Evolutionary conservation across 129 eudicot species (phyloP), one percentile per base, ranked within the genome.

Genomic region (Artemisia argyi): DNA sequence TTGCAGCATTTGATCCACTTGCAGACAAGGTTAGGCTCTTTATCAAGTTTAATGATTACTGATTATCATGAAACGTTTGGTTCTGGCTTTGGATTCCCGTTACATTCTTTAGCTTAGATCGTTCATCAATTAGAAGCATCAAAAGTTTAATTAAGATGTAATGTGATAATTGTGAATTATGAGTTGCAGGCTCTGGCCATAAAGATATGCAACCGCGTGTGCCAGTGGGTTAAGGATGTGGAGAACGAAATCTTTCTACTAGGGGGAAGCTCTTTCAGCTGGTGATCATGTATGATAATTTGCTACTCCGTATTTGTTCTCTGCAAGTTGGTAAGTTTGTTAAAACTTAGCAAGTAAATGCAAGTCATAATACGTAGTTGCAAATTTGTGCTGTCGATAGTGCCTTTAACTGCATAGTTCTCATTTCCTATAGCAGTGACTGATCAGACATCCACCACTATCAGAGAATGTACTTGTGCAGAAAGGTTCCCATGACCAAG

Each of bases 1-100:
- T 86, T 84, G 97, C 97, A 26, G 96, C 97, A 19, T 87, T 90
- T 87, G 96, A 90, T 81, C 96, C 92, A 56, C 85, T 89, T 60
- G 98, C 96, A 62, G 98, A 89, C 87, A 86, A 87, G 91, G 98
- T 91, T 68, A 61, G 90, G 14, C 51, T 17, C 15, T 32, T 30
- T 50, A 50, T 28, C 51, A 11, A 22, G 55, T 56, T 58, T 12
- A 70, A n/a, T 47, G 35, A 66, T 7, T 48, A 30, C 35, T 30
- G 35, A 24, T 66, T 20, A 49, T 49, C 3, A 8, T 66, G 24
- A 53, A 17, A 69, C 52, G 0, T 12, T 55, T 5, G 63, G 56
- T 16, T 12, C 26, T 69, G 20, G 51, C 73, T 28, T 19, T 53
- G 51, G 73, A 52, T 68, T 20, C 20, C 65, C 22, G 8, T 7